phyloP scores from a whole-genome alignment of 306 rosid species.

The Prinsepia uniflora region DNA sequence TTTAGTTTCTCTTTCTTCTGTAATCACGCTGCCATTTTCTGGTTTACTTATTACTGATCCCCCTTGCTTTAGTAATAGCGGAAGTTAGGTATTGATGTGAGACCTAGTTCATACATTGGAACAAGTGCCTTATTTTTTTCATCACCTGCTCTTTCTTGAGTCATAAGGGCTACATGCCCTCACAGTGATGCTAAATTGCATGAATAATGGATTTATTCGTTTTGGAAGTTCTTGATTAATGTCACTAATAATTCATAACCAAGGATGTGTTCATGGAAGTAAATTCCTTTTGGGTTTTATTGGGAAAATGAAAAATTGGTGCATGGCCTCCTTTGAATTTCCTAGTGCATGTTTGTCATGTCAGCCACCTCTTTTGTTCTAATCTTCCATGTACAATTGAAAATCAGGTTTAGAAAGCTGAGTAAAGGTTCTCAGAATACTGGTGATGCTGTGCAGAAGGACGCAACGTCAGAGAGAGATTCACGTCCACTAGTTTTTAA shows the following conservation, averaged over 20 bases:
- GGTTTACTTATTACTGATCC: background rate
- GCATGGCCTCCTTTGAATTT: slow-evolving; percentile 15
- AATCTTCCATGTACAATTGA: slow-evolving; percentile 19
- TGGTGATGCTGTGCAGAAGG: slow-evolving; percentile 44
- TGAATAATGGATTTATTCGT: background rate
- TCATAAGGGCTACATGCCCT: background rate
- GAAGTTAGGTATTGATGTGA: background rate
- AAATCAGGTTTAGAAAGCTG: slow-evolving; percentile 60
- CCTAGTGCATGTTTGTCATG: slow-evolving; percentile 27
- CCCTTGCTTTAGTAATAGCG: background rate
- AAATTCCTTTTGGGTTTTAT: background rate
- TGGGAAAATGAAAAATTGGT: background rate
- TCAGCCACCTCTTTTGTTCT: slow-evolving; percentile 18
- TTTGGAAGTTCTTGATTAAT: background rate
- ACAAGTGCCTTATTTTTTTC: background rate
- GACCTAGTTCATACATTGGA: background rate
- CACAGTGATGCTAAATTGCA: background rate
- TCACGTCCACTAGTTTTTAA: slow-evolving; percentile 66
- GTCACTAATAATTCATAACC: background rate
- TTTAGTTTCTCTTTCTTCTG: background rate
- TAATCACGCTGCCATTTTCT: background rate
- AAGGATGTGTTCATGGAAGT: background rate
- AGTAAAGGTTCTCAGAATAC: slow-evolving; percentile 44
- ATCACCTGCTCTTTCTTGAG: background rate
- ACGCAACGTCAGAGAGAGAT: slow-evolving; percentile 51